A percentile compares a stretch with the other conserved stretches of the same genome.
phyloP scores from a whole-genome alignment of 1,284 basidiomycete species.

The Ceratobasidium sp. region DNA sequence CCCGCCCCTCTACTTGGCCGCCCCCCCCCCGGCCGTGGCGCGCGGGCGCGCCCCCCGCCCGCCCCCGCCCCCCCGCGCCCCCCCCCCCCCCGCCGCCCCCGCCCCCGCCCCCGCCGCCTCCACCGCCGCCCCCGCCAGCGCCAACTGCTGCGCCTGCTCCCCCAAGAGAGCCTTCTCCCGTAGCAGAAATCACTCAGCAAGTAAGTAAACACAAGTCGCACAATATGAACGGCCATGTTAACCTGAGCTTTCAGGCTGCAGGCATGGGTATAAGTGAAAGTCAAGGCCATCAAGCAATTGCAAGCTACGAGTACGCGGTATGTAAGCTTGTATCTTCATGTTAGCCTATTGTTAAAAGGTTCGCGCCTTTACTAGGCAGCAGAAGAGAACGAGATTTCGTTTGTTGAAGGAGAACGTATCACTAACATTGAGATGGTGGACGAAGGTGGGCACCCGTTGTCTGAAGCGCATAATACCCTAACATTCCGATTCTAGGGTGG shows the following conservation, averaged over 20 bases:
- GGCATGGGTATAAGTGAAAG: constrained; percentile 55
- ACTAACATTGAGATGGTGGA: constrained; percentile 86
- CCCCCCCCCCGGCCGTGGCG: no score
- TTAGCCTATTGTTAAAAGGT: constrained; percentile 1
- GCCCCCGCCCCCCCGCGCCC: no score
- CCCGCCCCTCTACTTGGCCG: no score
- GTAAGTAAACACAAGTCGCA: constrained; percentile 49
- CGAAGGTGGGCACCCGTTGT: constrained; percentile 62
- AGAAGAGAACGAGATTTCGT: constrained; percentile 86
- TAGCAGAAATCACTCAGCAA: constrained; percentile 55
- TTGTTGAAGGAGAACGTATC: constrained; percentile 85
- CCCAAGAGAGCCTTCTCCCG: constrained; percentile 50
- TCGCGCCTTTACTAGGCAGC: constrained; percentile 62
- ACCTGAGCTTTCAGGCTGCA: constrained; percentile 1
- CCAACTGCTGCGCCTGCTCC: constrained; percentile 5
- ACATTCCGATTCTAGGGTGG: constrained; percentile 60
- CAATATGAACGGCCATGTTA: no score
- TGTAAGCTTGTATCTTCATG: constrained; percentile 26
- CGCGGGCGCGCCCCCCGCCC: no score
- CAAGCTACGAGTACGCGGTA: constrained; percentile 83
- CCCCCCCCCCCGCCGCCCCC: no score
- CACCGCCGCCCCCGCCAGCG: constrained; percentile 26
- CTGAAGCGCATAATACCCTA: constrained; percentile 8
- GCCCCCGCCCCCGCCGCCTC: constrained; percentile 49
- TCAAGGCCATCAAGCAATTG: constrained; percentile 71